Percentiles rank a stretch among this genome's conserved stretches.
These are phyloP conservation scores for Pisolithus sp. DNA, from an alignment of 768 basidiomycete species.

Conservation along the genomic window DNA sequence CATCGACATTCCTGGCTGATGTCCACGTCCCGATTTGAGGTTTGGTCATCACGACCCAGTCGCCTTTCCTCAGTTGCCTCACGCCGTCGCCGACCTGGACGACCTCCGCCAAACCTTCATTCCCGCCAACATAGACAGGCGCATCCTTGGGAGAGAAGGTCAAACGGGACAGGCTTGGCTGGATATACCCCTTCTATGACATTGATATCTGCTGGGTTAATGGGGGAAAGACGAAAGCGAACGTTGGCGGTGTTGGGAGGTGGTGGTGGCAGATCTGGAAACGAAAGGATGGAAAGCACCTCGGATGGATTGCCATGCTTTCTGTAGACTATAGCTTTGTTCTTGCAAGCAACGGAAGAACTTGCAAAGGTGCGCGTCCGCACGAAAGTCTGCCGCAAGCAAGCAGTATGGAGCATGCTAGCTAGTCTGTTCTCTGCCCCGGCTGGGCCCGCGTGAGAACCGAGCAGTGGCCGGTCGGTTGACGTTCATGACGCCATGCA, in stretches of 20 bases:
- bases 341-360: slow-evolving; percentile 26
- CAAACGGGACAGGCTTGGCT: slow-evolving; percentile 40
- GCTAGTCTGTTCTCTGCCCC: too few relatives aligned
- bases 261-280: slow-evolving; percentile 48
- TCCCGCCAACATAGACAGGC: slow-evolving; percentile 59
- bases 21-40: slow-evolving; percentile 76
- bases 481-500: slow-evolving; percentile 3
- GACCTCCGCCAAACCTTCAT: slow-evolving; percentile 71
- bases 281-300: slow-evolving; percentile 51
- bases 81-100: slow-evolving; percentile 54
- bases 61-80: slow-evolving; percentile 41
- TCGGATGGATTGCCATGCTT: slow-evolving; percentile 52
- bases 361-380: slow-evolving; percentile 23
- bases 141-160: slow-evolving; percentile 28
- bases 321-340: slow-evolving; percentile 64
- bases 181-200: slow-evolving; percentile 83
- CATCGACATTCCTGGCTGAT: slow-evolving; percentile 45
- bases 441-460: neutral
- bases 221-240: slow-evolving; percentile 61
- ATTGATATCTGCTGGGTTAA: slow-evolving; percentile 81
- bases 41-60: slow-evolving; percentile 70
- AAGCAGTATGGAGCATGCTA: neutral
- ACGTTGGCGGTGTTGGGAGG: slow-evolving; percentile 55
- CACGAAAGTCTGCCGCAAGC: neutral
- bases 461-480: too few relatives aligned